Percentiles rank a stretch among this genome's conserved stretches.
Evolutionary conservation across 2,329 filamentous ascomycete genomes (phyloP).

Genomic region (Chrysoporthe cubensis): DNA sequence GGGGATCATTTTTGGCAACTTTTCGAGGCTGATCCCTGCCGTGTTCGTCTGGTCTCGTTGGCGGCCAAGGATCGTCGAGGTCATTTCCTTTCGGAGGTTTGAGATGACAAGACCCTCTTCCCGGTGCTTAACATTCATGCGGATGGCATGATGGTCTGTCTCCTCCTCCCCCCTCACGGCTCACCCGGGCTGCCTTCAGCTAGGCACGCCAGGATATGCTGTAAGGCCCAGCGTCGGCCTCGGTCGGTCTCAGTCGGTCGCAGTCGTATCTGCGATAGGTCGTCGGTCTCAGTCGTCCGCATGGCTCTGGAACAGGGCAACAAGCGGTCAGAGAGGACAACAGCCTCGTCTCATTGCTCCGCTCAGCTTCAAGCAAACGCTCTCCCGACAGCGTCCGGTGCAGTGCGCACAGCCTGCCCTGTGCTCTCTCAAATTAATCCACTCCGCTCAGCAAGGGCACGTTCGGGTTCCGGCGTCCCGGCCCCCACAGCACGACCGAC

Average conservation of each 20-base stretch:
- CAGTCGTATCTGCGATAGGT: background rate
- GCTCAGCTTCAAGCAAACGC: background rate
- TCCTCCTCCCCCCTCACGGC: background rate
- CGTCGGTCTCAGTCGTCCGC: too few relatives aligned
- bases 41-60: conserved; percentile 17
- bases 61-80: conserved; percentile 11
- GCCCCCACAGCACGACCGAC: conserved; percentile 9
- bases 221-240: background rate
- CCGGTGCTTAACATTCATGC: background rate
- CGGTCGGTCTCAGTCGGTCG: background rate
- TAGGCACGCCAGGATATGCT: background rate
- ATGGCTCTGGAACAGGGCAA: background rate
- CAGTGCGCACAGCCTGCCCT: background rate
- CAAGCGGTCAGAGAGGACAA: background rate
- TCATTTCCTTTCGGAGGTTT: conserved; percentile 8
- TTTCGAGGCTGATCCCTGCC: conserved; percentile 10
- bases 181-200: background rate
- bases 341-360: background rate
- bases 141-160: background rate
- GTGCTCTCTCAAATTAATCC: conserved; percentile 4
- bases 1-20: conserved; percentile 16
- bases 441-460: background rate
- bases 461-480: background rate
- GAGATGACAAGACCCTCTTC: conserved; percentile 9
- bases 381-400: background rate